These are phyloP conservation scores for Daldinia loculata DNA, from an alignment of 495 filamentous ascomycete genomes.

Conservation along the genomic window DNA sequence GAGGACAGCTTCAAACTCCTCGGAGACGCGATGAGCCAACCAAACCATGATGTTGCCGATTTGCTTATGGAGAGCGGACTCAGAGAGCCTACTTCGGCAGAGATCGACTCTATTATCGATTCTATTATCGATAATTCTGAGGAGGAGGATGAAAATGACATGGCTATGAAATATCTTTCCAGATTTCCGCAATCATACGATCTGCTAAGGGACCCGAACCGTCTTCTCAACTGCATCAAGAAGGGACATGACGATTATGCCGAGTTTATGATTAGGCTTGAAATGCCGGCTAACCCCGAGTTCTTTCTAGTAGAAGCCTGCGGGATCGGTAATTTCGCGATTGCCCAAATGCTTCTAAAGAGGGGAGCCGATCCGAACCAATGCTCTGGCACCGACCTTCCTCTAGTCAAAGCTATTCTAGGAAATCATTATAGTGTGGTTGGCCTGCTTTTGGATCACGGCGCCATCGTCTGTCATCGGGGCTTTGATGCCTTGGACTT, in stretches of 20 bases:
- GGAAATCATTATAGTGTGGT: neutral
- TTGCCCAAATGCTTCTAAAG: conserved; percentile 3
- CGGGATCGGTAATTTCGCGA: neutral
- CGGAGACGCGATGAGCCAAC: conserved; percentile 14
- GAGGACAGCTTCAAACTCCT: conserved; percentile 25
- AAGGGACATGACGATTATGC: neutral
- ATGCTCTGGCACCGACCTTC: neutral
- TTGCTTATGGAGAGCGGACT: conserved; percentile 40
- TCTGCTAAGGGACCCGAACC: neutral
- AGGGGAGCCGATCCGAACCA: conserved; percentile 33
- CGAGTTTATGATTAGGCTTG: conserved; percentile 12
- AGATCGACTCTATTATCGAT: conserved; percentile 3
- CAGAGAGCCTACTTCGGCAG: neutral
- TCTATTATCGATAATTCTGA: neutral
- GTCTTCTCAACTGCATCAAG: neutral
- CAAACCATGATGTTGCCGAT: conserved; percentile 37
- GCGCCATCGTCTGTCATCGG: conserved; percentile 13
- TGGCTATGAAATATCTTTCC: neutral
- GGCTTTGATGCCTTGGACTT: conserved; percentile 15
- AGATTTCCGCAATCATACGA: neutral
- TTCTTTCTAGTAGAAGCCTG: conserved; percentile 28
- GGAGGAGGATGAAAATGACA: neutral
- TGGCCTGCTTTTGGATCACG: conserved; percentile 21
- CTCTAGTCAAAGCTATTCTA: neutral
- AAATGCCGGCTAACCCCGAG: neutral